Evolutionary conservation across 257 asterid genomes (phyloP), one percentile per base, ranked within the genome.

Genomic region (Perilla frutescens): DNA sequence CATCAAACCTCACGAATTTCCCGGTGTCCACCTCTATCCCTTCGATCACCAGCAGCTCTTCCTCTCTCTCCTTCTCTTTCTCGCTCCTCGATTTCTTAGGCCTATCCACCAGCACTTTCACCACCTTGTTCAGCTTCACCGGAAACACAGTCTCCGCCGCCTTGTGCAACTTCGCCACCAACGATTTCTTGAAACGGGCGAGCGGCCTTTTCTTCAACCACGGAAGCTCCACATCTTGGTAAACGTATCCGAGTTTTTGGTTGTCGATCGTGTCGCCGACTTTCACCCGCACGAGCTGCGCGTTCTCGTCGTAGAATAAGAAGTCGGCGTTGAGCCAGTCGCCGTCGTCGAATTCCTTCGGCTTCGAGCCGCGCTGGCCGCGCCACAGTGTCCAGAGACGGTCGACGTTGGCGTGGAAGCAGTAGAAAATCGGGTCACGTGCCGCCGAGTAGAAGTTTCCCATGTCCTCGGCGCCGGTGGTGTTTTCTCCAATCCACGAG

Each of bases 311-410:
- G 76, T 84, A 84, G 75, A 81, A 81, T 0, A 80, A 29, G 59
- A 73, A 84, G 50, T 73, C 70, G 8, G 88, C 78, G 7, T 79
- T 37, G 29, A 84, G 64, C 83, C 81, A 84, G 15, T 84, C 89
- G 1, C 80, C 5, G 7, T 81, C 83, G 7, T 66, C 3, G 76
- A 81, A 79, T 0, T 79, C 81, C 40, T 77, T 82, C 4, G 77
- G 76, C 43, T 71, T 34, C 0, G 75, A 13, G 6, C 82, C 85
- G 32, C 85, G 73, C 37, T 66, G 59, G 48, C 44, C 26, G 1
- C 80, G 79, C 86, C 89, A 84, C 39, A 84, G 15, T 2, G 84
- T 62, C 89, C 89, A 84, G n/a, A 84, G 74, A 0, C 89, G 82
- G 39, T 84, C 89, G 3, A 84, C 72, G 47, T 84, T 84, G 2